These are phyloP conservation scores for Debaryomycetaceae sp. DNA, from an alignment of 1,139 yeast genomes.

Conservation along the genomic window DNA sequence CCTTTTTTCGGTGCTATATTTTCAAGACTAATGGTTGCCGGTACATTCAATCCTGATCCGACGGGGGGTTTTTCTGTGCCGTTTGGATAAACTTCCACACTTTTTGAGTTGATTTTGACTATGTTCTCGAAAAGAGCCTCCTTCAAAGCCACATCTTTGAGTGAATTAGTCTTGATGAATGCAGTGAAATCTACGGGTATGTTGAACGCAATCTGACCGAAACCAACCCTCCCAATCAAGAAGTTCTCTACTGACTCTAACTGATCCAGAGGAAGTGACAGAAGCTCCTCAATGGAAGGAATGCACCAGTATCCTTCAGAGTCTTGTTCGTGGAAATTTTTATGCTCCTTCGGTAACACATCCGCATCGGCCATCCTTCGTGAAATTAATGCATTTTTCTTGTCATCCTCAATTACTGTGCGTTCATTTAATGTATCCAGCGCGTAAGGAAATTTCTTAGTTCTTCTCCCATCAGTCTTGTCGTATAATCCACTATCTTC, in stretches of 20 bases:
- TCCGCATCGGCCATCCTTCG: conserved; percentile 1
- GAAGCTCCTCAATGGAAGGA: conserved; percentile 60
- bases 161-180: conserved; percentile 21
- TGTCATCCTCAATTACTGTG: not conserved
- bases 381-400: not conserved
- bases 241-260: conserved; percentile 62
- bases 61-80: conserved; percentile 52
- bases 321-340: conserved; percentile 3
- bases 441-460: conserved; percentile 15
- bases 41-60: conserved; percentile 78
- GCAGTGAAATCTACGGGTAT: conserved; percentile 70
- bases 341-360: not conserved
- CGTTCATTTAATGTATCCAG: conserved; percentile 1
- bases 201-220: conserved; percentile 71
- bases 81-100: conserved; percentile 67
- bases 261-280: conserved; percentile 44
- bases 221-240: conserved; percentile 70
- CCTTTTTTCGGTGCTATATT: conserved; percentile 49
- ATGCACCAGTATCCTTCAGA: conserved; percentile 73
- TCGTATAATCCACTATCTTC: conserved; percentile 15
- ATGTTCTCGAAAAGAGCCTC: conserved; percentile 52
- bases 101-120: conserved; percentile 53
- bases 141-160: conserved; percentile 25
- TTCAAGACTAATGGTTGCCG: conserved; percentile 79
- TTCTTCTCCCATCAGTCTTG: conserved; percentile 10